These are phyloP conservation scores for Proteromonas lacertae DNA, from an alignment of 352 stramenopile species.

Conservation along the genomic window DNA sequence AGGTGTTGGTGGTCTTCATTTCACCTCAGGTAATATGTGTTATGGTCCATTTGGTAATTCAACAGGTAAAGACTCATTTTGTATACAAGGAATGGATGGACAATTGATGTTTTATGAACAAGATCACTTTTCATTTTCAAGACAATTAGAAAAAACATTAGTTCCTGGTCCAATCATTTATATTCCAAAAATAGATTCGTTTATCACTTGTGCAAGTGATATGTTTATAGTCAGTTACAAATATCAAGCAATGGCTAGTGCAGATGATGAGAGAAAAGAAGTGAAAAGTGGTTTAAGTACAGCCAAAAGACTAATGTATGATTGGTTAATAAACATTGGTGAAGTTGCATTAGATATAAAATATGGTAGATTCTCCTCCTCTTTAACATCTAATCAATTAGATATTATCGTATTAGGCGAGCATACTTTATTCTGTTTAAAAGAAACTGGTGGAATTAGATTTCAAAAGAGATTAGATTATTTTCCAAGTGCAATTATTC, in stretches of 20 bases:
- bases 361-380: too few relatives aligned
- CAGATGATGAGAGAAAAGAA: neutral
- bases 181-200: conserved; percentile 24
- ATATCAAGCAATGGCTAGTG: conserved; percentile 22
- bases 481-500: too few relatives aligned
- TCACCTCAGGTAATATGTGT: conserved; percentile 52
- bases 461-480: too few relatives aligned
- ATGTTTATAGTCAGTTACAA: conserved; percentile 40
- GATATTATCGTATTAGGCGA: too few relatives aligned
- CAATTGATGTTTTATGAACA: conserved; percentile 58
- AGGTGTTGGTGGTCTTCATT: conserved; percentile 33
- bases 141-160: conserved; percentile 33
- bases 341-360: too few relatives aligned
- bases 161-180: conserved; percentile 36
- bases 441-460: too few relatives aligned
- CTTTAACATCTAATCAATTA: too few relatives aligned
- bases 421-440: too few relatives aligned
- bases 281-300: neutral
- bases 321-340: too few relatives aligned
- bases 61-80: conserved; percentile 24
- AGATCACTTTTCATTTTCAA: conserved; percentile 36
- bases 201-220: conserved; percentile 33
- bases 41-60: conserved; percentile 25
- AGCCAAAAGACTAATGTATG: too few relatives aligned
- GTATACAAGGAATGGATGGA: conserved; percentile 49